Evolutionary conservation across 2,329 filamentous ascomycete species (phyloP).

Genomic region (Mycosphaerella sp.): DNA sequence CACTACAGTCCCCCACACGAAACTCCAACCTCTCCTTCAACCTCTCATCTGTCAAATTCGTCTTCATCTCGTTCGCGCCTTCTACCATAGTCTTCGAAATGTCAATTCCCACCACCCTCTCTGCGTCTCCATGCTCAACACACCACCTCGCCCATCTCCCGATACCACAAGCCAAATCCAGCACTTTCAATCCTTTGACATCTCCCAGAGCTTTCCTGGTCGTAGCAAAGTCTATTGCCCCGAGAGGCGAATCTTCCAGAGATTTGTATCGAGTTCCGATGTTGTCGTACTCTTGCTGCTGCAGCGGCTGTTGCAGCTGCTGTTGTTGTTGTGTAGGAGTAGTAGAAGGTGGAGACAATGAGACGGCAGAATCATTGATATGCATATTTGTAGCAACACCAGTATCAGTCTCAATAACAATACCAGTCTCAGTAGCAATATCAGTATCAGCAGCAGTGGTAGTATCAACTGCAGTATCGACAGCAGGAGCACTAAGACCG

Average conservation of each 20-base stretch:
- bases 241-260: constrained; percentile 4
- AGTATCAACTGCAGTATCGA: too few species aligned
- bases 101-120: constrained; percentile 9
- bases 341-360: too few species aligned
- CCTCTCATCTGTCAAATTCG: background rate
- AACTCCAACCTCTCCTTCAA: background rate
- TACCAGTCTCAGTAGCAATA: too few species aligned
- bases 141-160: constrained; percentile 10
- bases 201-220: constrained; percentile 5
- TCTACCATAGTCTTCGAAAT: constrained; percentile 5
- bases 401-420: too few species aligned
- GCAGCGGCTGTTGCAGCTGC: too few species aligned
- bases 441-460: too few species aligned
- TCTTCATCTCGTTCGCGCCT: constrained; percentile 1
- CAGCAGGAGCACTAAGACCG: too few species aligned
- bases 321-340: too few species aligned
- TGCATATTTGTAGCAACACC: too few species aligned
- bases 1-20: background rate
- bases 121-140: constrained; percentile 11
- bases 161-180: constrained; percentile 18
- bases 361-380: too few species aligned
- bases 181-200: constrained; percentile 11
- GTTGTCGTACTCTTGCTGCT: constrained; percentile 6
- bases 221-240: constrained; percentile 1
- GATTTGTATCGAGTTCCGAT: constrained; percentile 7